phyloP scores from a whole-genome alignment of 192 early-diverging fungal species.

The Coemansia erecta region DNA sequence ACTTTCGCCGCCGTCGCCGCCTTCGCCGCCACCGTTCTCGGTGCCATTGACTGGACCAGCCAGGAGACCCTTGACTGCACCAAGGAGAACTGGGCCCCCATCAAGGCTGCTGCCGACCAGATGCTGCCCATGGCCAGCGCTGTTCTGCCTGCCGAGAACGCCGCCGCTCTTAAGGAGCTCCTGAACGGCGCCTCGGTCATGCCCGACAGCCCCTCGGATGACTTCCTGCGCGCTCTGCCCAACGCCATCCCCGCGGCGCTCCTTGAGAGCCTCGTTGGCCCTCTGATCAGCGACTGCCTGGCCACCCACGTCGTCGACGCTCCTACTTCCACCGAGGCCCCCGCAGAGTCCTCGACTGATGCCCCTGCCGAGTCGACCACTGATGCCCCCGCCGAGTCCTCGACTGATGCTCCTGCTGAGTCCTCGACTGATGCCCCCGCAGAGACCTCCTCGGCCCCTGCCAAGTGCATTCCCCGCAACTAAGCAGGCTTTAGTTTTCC shows the following conservation, averaged over 20 bases:
- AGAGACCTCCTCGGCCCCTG: slow-evolving; percentile 14
- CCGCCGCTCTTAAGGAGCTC: slow-evolving; percentile 18
- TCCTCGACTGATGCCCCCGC: slow-evolving; percentile 5
- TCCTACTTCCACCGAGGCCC: slow-evolving; percentile 4
- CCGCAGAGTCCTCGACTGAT: slow-evolving; percentile 4
- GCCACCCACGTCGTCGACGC: slow-evolving; percentile 20
- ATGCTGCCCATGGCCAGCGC: slow-evolving; percentile 27
- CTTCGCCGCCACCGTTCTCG: slow-evolving; percentile 38
- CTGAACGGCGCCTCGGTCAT: slow-evolving; percentile 22
- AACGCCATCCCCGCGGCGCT: slow-evolving; percentile 39
- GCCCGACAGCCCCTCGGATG: slow-evolving; percentile 42
- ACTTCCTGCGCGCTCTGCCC: slow-evolving; percentile 32
- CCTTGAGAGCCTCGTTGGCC: slow-evolving; percentile 26
- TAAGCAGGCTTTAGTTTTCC: slow-evolving; percentile 1
- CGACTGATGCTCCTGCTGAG: slow-evolving; percentile 6
- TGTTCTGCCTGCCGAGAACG: slow-evolving; percentile 28
- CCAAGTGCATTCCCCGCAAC: slow-evolving; percentile 34
- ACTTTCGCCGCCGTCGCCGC: slow-evolving; percentile 51
- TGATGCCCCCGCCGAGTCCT: slow-evolving; percentile 3
- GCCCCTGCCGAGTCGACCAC: not conserved
- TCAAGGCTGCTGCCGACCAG: slow-evolving; percentile 38
- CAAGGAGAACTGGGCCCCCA: slow-evolving; percentile 47
- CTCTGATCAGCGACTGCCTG: slow-evolving; percentile 28
- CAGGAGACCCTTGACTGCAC: slow-evolving; percentile 40
- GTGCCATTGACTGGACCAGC: slow-evolving; percentile 47